Evolutionary conservation across 2,329 filamentous ascomycete species (phyloP), one percentile per base, ranked within the genome.

Genomic region (Elsinoe ampelina): DNA sequence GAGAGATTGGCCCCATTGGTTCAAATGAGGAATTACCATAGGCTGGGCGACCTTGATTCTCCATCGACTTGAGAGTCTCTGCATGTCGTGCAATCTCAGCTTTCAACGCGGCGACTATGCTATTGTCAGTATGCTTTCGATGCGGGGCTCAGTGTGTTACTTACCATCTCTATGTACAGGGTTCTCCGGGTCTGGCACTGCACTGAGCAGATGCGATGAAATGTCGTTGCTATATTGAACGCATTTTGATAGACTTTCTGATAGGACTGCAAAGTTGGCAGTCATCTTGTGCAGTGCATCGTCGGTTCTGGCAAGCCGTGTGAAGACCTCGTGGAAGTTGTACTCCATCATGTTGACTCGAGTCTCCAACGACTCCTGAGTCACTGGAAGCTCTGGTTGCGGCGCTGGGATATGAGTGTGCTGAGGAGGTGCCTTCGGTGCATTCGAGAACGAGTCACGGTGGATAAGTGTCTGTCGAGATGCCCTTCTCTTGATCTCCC

Each of bases 401-500:
- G 87, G 83, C 1, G 91, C 87, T n/a, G 88, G 88, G 4, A 45
- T 42, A 13, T 47, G 42, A 3, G 54, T 43, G 19, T 56, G 54
- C 8, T 89, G 86, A 64, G 93, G 89, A 20, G 89, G 88, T 13
- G 81, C 80, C 68, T 95, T 95, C 59, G 87, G 84, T 58, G 81
- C 81, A 61, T 71, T 69, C 1, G 84, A 86, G 72, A 93, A 95
- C 12, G 85, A 87, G 67, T 97, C 93, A 63, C 92, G 83, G 68
- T 97, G 90, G 20, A 96, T 95, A 57, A 97, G 78, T 20, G 92
- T 86, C 73, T 97, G 93, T 60, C 93, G 81, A 35, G 92, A 97
- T 15, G 93, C 92, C 59, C 93, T 83, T 60, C 93, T 86, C 72
- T 96, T 96, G 72, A 98, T 98, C 68, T 98, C 93, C 42, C 93